Evolutionary conservation across 2,329 filamentous ascomycete species (phyloP).

Genomic region (Orbilia oligospora): DNA sequence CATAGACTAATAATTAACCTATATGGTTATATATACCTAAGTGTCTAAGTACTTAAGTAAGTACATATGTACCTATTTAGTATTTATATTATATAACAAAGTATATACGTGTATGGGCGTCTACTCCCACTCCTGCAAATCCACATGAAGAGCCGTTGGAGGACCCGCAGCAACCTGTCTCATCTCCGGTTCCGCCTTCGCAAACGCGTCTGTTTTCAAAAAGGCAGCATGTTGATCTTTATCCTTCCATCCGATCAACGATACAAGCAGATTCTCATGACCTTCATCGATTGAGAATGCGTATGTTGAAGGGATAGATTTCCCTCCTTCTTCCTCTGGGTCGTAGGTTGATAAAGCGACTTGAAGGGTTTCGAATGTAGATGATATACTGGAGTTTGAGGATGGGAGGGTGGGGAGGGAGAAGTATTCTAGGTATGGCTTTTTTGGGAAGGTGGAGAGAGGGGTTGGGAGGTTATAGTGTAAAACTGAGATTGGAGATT

Average conservation of each 20-base stretch:
- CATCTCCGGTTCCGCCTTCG: neutral
- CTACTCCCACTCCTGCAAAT: slow-evolving; percentile 15
- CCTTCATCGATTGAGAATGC: slow-evolving; percentile 24
- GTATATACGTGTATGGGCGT: too few species aligned
- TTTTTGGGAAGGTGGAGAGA: slow-evolving; percentile 20
- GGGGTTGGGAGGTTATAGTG: slow-evolving; percentile 40
- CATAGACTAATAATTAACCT: too few species aligned
- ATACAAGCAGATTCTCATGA: neutral
- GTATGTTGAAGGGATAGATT: neutral
- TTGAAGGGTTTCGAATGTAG: neutral
- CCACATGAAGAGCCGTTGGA: slow-evolving; percentile 21
- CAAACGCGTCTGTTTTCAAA: slow-evolving; percentile 5
- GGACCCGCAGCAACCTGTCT: neutral
- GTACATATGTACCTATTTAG: too few species aligned
- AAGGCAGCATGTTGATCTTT: slow-evolving; percentile 10
- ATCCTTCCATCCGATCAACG: slow-evolving; percentile 24
- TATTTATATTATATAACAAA: too few species aligned
- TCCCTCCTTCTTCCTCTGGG: too few species aligned
- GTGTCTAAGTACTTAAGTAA: too few species aligned
- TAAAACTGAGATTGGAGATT: slow-evolving; percentile 12
- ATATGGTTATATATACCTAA: too few species aligned
- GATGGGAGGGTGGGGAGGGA: neutral
- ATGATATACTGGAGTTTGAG: neutral
- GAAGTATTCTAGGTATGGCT: slow-evolving; percentile 42
- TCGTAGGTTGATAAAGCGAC: neutral